Conservation (phyloP, 176 grass and related monocot species). For the Oryza nivara region DNA sequence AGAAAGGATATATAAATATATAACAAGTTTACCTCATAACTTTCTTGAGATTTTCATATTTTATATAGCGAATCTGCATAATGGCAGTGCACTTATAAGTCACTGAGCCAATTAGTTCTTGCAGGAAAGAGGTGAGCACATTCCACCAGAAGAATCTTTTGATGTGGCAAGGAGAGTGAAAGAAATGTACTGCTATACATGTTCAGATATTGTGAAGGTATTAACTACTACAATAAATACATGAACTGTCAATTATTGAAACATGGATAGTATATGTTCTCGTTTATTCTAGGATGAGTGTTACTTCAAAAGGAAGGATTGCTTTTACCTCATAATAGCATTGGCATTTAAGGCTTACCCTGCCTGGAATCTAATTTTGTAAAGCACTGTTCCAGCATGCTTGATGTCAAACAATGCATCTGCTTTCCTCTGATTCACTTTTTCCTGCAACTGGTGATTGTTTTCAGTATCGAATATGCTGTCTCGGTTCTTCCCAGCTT, state of each 20-base stretch:
- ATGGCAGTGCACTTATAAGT: not conserved
- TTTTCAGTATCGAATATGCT: conserved; percentile 21
- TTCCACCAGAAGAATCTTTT: conserved; percentile 95
- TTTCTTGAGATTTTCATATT: conserved; percentile 20
- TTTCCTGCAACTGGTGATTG: not conserved
- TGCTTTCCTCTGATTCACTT: not conserved
- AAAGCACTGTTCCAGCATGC: not conserved
- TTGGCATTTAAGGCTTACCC: no score
- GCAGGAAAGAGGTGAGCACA: conserved; percentile 96
- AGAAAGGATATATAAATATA: not conserved
- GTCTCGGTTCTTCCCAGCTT: not conserved
- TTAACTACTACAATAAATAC: not conserved
- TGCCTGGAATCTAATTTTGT: not conserved
- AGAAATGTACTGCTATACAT: conserved; percentile 96
- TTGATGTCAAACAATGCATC: not conserved
- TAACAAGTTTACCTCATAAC: conserved; percentile 9
- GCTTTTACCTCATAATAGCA: conserved; percentile 4
- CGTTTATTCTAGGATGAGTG: not conserved
- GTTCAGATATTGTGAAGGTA: conserved; percentile 99
- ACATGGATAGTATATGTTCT: not conserved
- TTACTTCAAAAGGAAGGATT: not conserved
- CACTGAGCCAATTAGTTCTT: conserved; percentile 33
- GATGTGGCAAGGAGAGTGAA: conserved; percentile 89
- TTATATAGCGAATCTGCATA: not conserved
- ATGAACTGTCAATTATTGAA: not conserved